These are phyloP conservation scores for Russula emetica DNA, from an alignment of 768 basidiomycete species.

Conservation along the genomic window DNA sequence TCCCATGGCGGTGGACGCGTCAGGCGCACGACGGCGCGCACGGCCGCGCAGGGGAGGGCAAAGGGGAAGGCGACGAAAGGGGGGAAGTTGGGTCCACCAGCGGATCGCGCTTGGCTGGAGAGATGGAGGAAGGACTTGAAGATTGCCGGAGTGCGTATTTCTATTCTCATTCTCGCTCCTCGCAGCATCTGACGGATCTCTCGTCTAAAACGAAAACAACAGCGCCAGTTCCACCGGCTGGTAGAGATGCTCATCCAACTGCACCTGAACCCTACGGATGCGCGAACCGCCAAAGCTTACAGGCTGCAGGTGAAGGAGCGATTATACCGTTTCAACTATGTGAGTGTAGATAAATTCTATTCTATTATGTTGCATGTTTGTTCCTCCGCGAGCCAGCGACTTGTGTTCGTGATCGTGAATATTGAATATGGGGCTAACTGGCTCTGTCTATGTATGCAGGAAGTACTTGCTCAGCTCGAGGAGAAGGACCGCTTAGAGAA, in stretches of 20 bases:
- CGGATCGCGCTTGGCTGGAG: constrained; percentile 72
- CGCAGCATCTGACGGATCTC: not conserved
- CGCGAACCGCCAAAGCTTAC: constrained; percentile 55
- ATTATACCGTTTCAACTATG: constrained; percentile 92
- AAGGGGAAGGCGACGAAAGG: constrained; percentile 49
- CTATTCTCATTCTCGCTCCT: not conserved
- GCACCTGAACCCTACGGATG: constrained; percentile 60
- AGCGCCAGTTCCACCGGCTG: constrained; percentile 93
- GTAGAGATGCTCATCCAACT: constrained; percentile 85
- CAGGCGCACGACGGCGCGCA: constrained; percentile 30
- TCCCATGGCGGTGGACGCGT: constrained; percentile 38
- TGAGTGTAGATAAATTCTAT: constrained; percentile 40
- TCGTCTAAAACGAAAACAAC: not conserved
- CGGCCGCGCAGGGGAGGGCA: constrained; percentile 28
- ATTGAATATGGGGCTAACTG: not conserved
- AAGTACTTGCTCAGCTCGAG: constrained; percentile 83
- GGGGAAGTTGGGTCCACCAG: constrained; percentile 74
- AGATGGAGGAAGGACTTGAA: constrained; percentile 79
- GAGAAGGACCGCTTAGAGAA: constrained; percentile 83
- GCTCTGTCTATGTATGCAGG: constrained; percentile 43
- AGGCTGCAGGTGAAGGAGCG: constrained; percentile 93
- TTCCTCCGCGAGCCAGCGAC: not conserved
- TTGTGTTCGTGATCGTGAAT: too few relatives aligned
- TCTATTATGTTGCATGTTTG: not conserved
- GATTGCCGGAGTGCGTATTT: constrained; percentile 66